Evolutionary conservation across 805 yeast genomes (phyloP).

Genomic region (Suhomyces sp.): DNA sequence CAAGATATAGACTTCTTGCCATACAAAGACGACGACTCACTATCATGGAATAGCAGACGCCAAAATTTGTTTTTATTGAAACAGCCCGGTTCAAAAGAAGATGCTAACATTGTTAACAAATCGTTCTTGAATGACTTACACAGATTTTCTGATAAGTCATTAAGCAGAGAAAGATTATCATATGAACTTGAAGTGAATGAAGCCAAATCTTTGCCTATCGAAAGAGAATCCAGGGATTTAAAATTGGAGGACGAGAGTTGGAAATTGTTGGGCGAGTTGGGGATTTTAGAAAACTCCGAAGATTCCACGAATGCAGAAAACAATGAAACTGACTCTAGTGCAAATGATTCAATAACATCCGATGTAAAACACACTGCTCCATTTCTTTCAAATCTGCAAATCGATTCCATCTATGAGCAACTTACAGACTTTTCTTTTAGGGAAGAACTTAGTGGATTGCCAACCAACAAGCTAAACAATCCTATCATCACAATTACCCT

Average conservation of each 20-base stretch:
- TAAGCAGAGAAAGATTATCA: constrained; percentile 11
- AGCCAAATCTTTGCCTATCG: constrained; percentile 15
- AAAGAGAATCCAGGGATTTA: constrained; percentile 4
- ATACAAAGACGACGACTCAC: constrained; percentile 28
- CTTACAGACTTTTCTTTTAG: constrained; percentile 28
- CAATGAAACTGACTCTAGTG: background rate
- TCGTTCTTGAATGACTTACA: constrained; percentile 9
- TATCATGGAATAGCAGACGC: constrained; percentile 32
- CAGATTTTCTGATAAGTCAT: constrained; percentile 16
- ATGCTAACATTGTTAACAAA: constrained; percentile 2
- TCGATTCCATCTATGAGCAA: constrained; percentile 22
- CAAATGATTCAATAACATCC: background rate
- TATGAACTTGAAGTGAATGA: constrained; percentile 14
- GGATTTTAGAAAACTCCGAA: constrained; percentile 10
- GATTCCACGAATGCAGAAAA: constrained; percentile 4
- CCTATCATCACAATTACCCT: constrained; percentile 38
- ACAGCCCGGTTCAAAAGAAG: background rate
- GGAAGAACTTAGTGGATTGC: constrained; percentile 21
- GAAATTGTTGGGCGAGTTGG: constrained; percentile 19
- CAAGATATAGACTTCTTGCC: constrained; percentile 20
- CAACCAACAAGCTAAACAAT: constrained; percentile 15
- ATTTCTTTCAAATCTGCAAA: constrained; percentile 12
- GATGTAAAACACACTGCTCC: no score
- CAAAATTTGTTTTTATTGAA: constrained; percentile 8
- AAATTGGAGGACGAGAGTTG: constrained; percentile 14